These are phyloP conservation scores for Nephelium lappaceum DNA, from an alignment of 345 rosid genomes.

Conservation along the genomic window DNA sequence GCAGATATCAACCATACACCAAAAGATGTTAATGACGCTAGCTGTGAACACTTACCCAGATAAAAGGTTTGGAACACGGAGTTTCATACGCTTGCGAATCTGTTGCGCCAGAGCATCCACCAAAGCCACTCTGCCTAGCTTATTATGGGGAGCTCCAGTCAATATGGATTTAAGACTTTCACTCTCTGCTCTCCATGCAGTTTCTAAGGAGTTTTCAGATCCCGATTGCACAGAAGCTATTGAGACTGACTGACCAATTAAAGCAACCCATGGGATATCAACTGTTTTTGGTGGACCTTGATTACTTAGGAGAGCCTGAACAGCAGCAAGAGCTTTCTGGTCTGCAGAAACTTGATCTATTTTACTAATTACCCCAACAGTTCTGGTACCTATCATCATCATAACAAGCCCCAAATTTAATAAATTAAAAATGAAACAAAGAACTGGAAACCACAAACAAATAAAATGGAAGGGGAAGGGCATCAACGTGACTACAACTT, in stretches of 20 bases:
- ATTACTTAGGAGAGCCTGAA: constrained; percentile 67
- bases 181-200: constrained; percentile 83
- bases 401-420: constrained; percentile 4
- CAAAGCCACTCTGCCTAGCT: constrained; percentile 80
- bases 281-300: constrained; percentile 78
- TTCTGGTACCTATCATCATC: constrained; percentile 72
- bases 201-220: constrained; percentile 72
- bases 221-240: constrained; percentile 79
- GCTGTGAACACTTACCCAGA: constrained; percentile 51
- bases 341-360: constrained; percentile 88
- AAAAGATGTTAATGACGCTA: not conserved
- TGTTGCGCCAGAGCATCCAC: constrained; percentile 73
- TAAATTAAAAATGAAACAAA: not conserved
- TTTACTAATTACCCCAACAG: constrained; percentile 90
- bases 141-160: constrained; percentile 68
- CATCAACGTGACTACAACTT: not conserved
- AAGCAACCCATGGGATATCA: constrained; percentile 77
- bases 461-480: not conserved
- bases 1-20: not conserved
- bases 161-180: constrained; percentile 76
- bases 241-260: constrained; percentile 80
- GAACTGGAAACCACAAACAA: not conserved
- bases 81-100: constrained; percentile 79
- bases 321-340: constrained; percentile 67
- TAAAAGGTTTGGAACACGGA: constrained; percentile 72